Percentiles rank a stretch among this genome's conserved stretches.
Evolutionary conservation across 139 green algal genomes (phyloP).

Genomic region (Tetradesmus obliquus): DNA sequence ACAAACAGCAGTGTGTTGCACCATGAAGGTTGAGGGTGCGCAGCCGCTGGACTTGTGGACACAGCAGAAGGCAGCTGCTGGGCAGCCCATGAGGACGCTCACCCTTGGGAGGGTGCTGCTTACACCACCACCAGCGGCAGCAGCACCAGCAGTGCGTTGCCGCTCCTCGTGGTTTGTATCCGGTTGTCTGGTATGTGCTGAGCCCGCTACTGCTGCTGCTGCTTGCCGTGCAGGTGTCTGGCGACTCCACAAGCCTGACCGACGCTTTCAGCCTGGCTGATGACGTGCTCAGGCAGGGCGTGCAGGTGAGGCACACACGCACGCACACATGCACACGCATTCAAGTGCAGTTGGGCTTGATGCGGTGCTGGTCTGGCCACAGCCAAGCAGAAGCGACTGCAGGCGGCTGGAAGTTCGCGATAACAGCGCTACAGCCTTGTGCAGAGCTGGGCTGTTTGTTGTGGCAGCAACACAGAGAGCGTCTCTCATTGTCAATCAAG

Average conservation of each 20-base stretch:
- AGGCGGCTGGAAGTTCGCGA: background rate
- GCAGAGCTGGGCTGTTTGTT: too few species aligned
- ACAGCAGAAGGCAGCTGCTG: background rate
- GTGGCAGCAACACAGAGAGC: too few species aligned
- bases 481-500: too few species aligned
- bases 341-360: too few species aligned
- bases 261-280: conserved; percentile 97
- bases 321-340: background rate
- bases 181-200: background rate
- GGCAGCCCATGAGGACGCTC: too few species aligned
- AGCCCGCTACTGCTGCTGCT: conserved; percentile 51
- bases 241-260: conserved; percentile 85
- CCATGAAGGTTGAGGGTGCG: background rate
- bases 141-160: too few species aligned
- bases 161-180: too few species aligned
- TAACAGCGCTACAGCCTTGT: too few species aligned
- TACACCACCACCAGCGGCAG: too few species aligned
- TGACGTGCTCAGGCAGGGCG: conserved; percentile 94
- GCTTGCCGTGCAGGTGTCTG: conserved; percentile 82
- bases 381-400: background rate
- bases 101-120: too few species aligned
- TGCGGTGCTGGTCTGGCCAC: background rate
- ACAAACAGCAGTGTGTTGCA: background rate
- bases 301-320: conserved; percentile 55
- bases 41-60: background rate